Conservation (phyloP, 176 grass and related monocot genomes). For the Hordeum marinum region DNA sequence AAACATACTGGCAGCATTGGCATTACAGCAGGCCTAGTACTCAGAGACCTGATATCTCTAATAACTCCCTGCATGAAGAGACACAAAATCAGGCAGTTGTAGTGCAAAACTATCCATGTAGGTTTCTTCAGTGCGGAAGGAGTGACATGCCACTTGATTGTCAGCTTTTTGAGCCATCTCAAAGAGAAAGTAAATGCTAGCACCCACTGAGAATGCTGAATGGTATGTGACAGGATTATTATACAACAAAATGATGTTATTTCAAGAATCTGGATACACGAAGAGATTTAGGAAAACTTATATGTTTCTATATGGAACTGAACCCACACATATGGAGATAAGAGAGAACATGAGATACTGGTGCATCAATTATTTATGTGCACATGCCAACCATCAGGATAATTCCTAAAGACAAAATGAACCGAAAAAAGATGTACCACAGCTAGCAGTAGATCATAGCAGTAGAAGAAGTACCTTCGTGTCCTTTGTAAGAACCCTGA, state of each 20-base stretch:
- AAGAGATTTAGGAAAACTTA: not conserved
- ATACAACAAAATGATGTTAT: not conserved
- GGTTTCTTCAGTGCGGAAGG: not conserved
- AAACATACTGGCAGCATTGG: conserved; percentile 42
- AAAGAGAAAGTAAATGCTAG: not conserved
- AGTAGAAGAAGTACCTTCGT: conserved; percentile 49
- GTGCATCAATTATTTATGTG: not conserved
- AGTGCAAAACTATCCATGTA: not conserved
- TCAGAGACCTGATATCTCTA: conserved; percentile 49
- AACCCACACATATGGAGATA: conserved; percentile 15
- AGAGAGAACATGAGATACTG: not conserved
- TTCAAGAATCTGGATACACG: not conserved
- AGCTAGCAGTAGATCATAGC: not conserved
- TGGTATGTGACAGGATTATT: not conserved
- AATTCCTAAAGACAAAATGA: not conserved
- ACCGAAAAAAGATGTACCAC: not conserved
- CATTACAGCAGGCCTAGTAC: conserved; percentile 25
- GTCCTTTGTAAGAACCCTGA: conserved; percentile 46
- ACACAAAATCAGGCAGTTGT: conserved; percentile 7
- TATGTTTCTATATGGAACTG: conserved; percentile 2
- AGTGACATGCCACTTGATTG: not conserved
- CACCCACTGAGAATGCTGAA: not conserved
- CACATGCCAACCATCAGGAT: conserved; percentile 12
- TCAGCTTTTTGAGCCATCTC: not conserved
- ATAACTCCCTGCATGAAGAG: conserved; percentile 46